A percentile compares a stretch with the other conserved stretches of the same genome.
Conservation (phyloP, 129 eudicot species). For the Tanacetum coccineum region DNA sequence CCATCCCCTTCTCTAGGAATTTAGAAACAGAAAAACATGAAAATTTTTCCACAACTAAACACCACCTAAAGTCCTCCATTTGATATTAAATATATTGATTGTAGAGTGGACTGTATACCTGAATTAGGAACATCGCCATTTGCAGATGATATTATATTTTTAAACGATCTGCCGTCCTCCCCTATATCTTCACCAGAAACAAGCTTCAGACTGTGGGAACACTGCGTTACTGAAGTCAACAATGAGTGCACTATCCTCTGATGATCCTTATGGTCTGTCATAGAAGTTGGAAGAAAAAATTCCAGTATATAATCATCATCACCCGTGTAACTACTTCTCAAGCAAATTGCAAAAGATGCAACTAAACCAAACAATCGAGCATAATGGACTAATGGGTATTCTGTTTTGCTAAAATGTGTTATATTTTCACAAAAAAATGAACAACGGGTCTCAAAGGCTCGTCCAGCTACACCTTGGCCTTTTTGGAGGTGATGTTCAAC, state of each 20-base stretch:
- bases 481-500: conserved; percentile 87
- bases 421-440: conserved; percentile 73
- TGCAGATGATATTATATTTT: conserved; percentile 48
- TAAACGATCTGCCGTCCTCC: conserved; percentile 57
- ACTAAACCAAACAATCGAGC: conserved; percentile 82
- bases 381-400: conserved; percentile 87
- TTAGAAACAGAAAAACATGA: too few relatives aligned
- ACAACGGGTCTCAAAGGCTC: conserved; percentile 58
- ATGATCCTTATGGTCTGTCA: conserved; percentile 44
- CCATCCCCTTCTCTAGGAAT: too few relatives aligned
- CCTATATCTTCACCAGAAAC: conserved; percentile 77
- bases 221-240: conserved; percentile 65
- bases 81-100: conserved; percentile 29
- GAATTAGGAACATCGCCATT: conserved; percentile 46
- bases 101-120: conserved; percentile 34
- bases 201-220: conserved; percentile 61
- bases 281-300: conserved; percentile 73
- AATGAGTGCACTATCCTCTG: conserved; percentile 50
- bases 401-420: conserved; percentile 64
- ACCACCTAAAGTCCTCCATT: conserved; percentile 27
- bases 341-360: conserved; percentile 75
- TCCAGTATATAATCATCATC: conserved; percentile 79
- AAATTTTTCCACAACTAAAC: too few relatives aligned
- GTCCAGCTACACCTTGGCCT: conserved; percentile 97
- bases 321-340: conserved; percentile 75